Evolutionary conservation across 306 rosid genomes (phyloP).

Genomic region (Vigna mungo): DNA sequence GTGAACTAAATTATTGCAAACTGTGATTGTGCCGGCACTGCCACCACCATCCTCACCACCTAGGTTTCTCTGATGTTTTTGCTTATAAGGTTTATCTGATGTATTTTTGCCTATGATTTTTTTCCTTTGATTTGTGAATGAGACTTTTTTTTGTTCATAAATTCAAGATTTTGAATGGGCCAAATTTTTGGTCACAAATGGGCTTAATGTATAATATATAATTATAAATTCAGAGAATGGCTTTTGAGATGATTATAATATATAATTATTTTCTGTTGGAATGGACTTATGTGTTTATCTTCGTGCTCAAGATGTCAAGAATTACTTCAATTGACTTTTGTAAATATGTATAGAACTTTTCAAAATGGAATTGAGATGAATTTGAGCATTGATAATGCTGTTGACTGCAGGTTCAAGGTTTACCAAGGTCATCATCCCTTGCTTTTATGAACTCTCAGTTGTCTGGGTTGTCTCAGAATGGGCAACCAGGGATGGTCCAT

Average conservation of each 20-base stretch:
- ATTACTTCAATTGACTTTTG: not conserved
- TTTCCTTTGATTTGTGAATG: not conserved
- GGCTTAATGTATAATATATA: not conserved
- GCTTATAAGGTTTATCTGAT: not conserved
- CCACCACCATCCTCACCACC: not conserved
- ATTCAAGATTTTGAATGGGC: not conserved
- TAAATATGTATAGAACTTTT: conserved; percentile 2
- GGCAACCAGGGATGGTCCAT: conserved; percentile 76
- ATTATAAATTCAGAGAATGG: not conserved
- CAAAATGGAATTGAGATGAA: conserved; percentile 7
- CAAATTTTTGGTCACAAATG: not conserved
- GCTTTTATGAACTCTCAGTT: conserved; percentile 84
- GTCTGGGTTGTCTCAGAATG: conserved; percentile 86
- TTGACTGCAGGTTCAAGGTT: conserved; percentile 72
- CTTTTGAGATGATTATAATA: not conserved
- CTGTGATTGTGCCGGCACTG: not conserved
- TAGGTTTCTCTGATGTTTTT: not conserved
- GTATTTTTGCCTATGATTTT: not conserved
- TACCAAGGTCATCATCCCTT: conserved; percentile 78
- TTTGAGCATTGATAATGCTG: conserved; percentile 35
- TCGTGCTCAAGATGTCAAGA: not conserved
- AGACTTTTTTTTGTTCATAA: not conserved
- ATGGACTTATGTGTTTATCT: no score
- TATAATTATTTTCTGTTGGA: no score
- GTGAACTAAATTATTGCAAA: not conserved